Percentiles rank a stretch among this genome's conserved stretches.
Conservation (phyloP, 75 land plant species). For the Adiantum capillusveneris region DNA sequence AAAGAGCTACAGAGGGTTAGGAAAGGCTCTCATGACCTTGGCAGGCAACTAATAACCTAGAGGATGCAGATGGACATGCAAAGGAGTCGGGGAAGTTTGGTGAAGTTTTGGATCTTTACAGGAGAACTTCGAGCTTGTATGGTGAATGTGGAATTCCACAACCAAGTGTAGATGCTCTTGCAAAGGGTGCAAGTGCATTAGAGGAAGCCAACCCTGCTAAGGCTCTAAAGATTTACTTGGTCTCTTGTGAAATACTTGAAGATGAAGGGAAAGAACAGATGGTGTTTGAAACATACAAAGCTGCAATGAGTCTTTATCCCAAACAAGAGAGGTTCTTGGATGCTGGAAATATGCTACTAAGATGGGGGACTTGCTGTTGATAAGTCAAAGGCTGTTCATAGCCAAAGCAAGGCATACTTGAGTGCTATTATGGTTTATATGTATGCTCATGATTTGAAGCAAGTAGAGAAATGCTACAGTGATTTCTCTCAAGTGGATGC, state of each 20-base stretch:
- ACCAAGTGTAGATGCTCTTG: constrained; percentile 91
- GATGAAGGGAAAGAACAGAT: constrained; percentile 95
- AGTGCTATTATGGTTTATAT: constrained; percentile 90
- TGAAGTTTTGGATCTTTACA: constrained; percentile 68
- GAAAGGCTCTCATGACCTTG: no score
- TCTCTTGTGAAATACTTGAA: constrained; percentile 75
- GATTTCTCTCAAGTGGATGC: constrained; percentile 90
- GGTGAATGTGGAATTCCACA: constrained; percentile 78
- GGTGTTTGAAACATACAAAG: constrained; percentile 97
- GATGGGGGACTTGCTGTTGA: constrained; percentile 94
- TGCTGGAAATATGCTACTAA: constrained; percentile 74
- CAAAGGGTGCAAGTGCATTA: constrained; percentile 80
- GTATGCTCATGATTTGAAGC: constrained; percentile 74
- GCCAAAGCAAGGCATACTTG: constrained; percentile 95
- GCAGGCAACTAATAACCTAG: constrained; percentile 98
- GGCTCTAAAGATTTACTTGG: constrained; percentile 65
- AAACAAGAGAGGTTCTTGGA: constrained; percentile 83
- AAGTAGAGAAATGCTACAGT: constrained; percentile 88
- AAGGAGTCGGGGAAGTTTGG: constrained; percentile 63
- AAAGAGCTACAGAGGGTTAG: no score
- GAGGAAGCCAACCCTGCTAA: constrained; percentile 72
- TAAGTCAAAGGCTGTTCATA: constrained; percentile 73
- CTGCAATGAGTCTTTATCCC: constrained; percentile 63
- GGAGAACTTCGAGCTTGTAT: constrained; percentile 71
- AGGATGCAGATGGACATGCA: constrained; percentile 74